phyloP scores from a whole-genome alignment of 805 yeast genomes.

The Kodamaea sagamina region DNA sequence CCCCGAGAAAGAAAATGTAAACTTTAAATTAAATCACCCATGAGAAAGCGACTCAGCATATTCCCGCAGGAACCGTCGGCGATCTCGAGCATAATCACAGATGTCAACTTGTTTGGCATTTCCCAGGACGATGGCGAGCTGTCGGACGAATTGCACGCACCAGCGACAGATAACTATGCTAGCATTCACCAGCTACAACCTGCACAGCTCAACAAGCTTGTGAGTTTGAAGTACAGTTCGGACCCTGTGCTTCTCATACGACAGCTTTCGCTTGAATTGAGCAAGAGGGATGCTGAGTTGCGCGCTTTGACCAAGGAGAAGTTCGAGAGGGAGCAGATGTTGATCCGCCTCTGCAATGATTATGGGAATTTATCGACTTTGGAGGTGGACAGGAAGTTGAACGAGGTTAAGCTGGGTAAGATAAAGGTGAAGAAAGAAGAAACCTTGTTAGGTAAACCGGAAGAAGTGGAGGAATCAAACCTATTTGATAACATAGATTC shows the following conservation, averaged over 20 bases:
- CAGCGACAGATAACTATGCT: slow-evolving; percentile 3
- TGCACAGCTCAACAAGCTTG: slow-evolving; percentile 23
- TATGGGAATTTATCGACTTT: slow-evolving; percentile 37
- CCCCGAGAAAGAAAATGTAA: not conserved
- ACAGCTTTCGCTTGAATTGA: slow-evolving; percentile 51
- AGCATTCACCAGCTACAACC: slow-evolving; percentile 23
- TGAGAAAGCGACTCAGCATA: slow-evolving; percentile 15
- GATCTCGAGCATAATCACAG: slow-evolving; percentile 6
- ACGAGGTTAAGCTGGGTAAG: slow-evolving; percentile 14
- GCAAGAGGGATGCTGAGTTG: slow-evolving; percentile 49
- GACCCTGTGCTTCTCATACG: slow-evolving; percentile 38
- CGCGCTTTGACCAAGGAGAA: slow-evolving; percentile 35
- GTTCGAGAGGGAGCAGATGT: slow-evolving; percentile 35
- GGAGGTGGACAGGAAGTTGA: slow-evolving; percentile 36
- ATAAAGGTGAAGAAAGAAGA: not conserved
- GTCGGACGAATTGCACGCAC: not conserved
- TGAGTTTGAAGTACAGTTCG: slow-evolving; percentile 26
- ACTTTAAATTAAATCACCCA: slow-evolving; percentile 3
- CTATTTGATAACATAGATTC: too few species aligned
- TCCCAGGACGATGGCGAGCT: slow-evolving; percentile 5
- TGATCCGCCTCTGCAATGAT: slow-evolving; percentile 34
- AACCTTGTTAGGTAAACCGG: too few species aligned
- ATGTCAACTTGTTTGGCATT: slow-evolving; percentile 14
- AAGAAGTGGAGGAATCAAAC: too few species aligned
- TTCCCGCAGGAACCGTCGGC: slow-evolving; percentile 16